Base-by-base conservation (phyloP, 148 eudicot species). In the Agrostemma githago region DNA sequence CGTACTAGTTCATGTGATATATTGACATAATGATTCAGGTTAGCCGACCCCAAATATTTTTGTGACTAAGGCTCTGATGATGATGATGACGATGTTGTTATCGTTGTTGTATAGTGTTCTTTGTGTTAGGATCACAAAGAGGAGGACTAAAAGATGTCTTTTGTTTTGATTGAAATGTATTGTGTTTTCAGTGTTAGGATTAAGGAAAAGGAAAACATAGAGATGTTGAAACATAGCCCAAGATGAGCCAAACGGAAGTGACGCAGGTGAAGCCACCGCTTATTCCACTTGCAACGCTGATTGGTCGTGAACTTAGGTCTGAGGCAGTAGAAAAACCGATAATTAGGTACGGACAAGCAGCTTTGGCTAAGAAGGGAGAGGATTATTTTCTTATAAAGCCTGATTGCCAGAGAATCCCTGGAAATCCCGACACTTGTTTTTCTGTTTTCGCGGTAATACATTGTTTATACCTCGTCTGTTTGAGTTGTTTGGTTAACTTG, bases 361-460 rank as follows among this genome's bases (percentile, higher is more conserved):
- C 86, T 74, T 81, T 95, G 63, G 99, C 99, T 0, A 92, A 87
- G 85, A 95, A 95, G 83, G 99, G 99, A 78, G 99, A 95, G 82
- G 99, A 95, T 83, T 92, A 83, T 68, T 89, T 90, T 77, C 79
- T 95, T 79, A 86, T 92, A 65, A 88, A 92, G 81, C 83, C 82
- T 9, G 94, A 92, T 76, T 88, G 89, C 74, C 85, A 85, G 80
- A 88, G 98, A 74, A 78, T 95, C 86, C 88, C 89, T 6, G 96
- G 96, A 76, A 71, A 90, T 86, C 85, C 91, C 10, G 84, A 92
- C 0, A 84, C 94, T 0, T 82, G 93, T 2, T 95, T 95, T 80
- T 90, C 96, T 2, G 89, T 89, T 80, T 95, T 90, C 51, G 99
- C 89, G 88, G 99, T 95, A 90, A 69, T 73, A 80, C 44, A 4